Evolutionary conservation across 345 rosid genomes (phyloP).

Genomic region (Salix caprea): DNA sequence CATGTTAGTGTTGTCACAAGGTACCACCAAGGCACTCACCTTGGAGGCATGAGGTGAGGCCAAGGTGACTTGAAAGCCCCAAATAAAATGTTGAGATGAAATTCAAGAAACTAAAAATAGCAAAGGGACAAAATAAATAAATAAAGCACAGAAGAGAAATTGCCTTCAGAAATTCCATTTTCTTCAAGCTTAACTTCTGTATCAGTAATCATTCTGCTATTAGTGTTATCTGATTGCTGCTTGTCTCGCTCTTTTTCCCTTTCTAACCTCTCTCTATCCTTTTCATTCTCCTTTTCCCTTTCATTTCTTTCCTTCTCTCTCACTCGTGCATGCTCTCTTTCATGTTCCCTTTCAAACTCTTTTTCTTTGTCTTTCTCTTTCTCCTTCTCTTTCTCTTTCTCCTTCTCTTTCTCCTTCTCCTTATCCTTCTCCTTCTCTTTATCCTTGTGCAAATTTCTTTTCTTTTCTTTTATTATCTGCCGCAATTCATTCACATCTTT

Average conservation of each 20-base stretch:
- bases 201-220: conserved; percentile 47
- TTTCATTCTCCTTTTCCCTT: conserved; percentile 58
- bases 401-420: not conserved
- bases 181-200: conserved; percentile 57
- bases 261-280: conserved; percentile 50
- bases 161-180: conserved; percentile 57
- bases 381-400: not conserved
- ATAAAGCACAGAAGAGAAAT: not conserved
- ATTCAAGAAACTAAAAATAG: not conserved
- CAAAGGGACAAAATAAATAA: conserved; percentile 2
- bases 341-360: conserved; percentile 54
- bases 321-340: conserved; percentile 47
- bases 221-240: conserved; percentile 48
- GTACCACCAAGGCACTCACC: not conserved
- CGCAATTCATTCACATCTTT: conserved; percentile 77
- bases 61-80: not conserved
- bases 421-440: conserved; percentile 24
- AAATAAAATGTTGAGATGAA: not conserved
- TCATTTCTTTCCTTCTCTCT: conserved; percentile 76
- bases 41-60: not conserved
- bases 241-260: conserved; percentile 61
- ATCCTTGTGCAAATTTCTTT: conserved; percentile 51
- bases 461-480: conserved; percentile 72
- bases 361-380: conserved; percentile 25
- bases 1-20: not conserved